Evolutionary conservation across 139 green algal species (phyloP).

Genomic region (Pleodorina starrii): DNA sequence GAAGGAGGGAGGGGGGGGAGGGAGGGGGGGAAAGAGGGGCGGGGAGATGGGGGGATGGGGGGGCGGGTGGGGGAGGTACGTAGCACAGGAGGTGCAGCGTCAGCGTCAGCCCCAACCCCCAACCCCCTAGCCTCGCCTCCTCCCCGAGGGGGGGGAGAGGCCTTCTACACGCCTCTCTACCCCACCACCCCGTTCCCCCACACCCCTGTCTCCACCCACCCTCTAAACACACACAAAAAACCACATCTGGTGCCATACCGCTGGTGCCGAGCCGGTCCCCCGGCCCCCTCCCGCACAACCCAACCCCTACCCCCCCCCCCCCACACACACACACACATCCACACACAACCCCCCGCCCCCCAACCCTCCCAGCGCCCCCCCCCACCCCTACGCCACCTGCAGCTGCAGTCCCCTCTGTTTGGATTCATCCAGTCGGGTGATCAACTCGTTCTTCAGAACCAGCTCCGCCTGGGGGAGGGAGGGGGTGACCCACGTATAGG

Average conservation of each 20-base stretch:
- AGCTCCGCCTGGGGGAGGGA: slow-evolving; percentile 19
- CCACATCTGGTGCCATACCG: no score
- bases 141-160: no score
- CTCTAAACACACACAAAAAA: no score
- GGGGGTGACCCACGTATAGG: no score
- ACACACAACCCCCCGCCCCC: not conserved
- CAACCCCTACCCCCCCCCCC: not conserved
- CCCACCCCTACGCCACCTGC: not conserved
- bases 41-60: not conserved
- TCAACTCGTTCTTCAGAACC: slow-evolving; percentile 47
- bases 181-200: no score
- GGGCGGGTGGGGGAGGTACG: not conserved
- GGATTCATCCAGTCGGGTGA: slow-evolving; percentile 41
- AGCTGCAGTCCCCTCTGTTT: slow-evolving; percentile 16
- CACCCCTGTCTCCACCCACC: no score
- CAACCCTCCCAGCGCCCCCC: not conserved
- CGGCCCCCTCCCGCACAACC: no score
- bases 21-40: not conserved
- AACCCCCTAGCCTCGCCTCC: no score
- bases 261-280: no score
- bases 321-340: not conserved
- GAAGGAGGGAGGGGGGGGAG: not conserved
- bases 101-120: no score
- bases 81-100: not conserved
- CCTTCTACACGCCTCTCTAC: no score